Base-by-base conservation (phyloP, 257 asterid species). In the Mentha longifolia region DNA sequence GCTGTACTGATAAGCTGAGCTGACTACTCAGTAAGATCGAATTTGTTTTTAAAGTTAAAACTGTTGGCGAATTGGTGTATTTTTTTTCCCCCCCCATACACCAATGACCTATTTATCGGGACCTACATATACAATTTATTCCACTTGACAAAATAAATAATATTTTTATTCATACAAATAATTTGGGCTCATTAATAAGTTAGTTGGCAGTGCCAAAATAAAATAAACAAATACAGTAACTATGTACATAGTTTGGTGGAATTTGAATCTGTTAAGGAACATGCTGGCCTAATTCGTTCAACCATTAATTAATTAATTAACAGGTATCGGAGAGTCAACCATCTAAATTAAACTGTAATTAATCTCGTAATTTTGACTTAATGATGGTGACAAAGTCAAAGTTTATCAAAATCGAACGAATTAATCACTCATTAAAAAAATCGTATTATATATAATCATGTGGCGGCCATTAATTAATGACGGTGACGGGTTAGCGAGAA, bases 401-500 rank as follows among this genome's bases (percentile, higher is more conserved):
- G 39, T 7, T 35, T 9, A 35, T 35, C 5, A 35, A 35, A 35
- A 1, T 35, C 3, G 39, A 35, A 5, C 7, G 3, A 33, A 33
- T 5, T 33, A 3, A n/a, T n/a, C n/a, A n/a, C n/a, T 4, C 5
- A 35, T 35, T 35, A 35, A 35, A 35, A 35, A 35, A 35, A 35
- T 5, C 1, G 8, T 6, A 52, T 19, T 28, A 28, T 28, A 28
- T 28, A 1, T 0, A 9, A 52, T 19, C 13, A 17, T 52, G 5
- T 46, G 50, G n/a, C 10, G 13, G 61, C 3, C 31, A 42, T 57
- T 41, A 33, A 58, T 59, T 61, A 61, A 51, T 50, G 56, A 35
- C 1, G 9, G 10, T 7, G 76, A 19, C 14, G 13, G 57, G 46
- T 62, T 62, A 61, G 64, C 13, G n/a, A 6, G 14, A 5, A 60